Base-by-base conservation (phyloP, 768 basidiomycete genomes). In the Bullera alba region DNA sequence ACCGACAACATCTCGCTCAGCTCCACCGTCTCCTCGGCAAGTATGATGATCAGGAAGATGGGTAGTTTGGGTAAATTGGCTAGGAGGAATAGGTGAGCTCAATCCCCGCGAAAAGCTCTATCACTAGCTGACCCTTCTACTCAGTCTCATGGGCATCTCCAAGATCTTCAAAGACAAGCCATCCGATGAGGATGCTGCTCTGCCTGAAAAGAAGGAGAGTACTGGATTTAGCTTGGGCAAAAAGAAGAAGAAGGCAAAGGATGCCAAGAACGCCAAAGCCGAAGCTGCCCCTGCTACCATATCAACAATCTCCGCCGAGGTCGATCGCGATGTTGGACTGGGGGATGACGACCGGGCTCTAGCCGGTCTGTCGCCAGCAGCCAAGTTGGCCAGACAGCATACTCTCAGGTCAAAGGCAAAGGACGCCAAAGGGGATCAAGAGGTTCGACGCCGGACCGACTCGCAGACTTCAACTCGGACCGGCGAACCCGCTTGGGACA, bases 1-100 rank as follows among this genome's bases (percentile, higher is more conserved):
- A 92, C 88, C 36, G 91, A 93, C 73, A 95, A 93, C 72, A 93
- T 97, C 58, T 95, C 91, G 23, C 80, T 97, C 32, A 86, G 85
- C 17, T 91, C 87, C 6, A 95, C 93, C 38, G 92, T 95, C 61
- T 87, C 85, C 56, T 88, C 86, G 44, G 93, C 93, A 19, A 89
- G 86, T 37, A 85, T 96, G 70, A 93, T 97, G 81, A 92, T 95
- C 63, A 81, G 92, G 58, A 97, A 95, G 76, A 82, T 97, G 41
- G 76, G 92, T 2, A 83, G 83, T 32, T 83, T 95, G 74, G 87
- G 88, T 27, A 88, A 86, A 73, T 79, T 95, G 15, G 87, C 89
- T 7, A 76, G 90, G 44, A 78, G 90, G 37, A 93, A 92, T 68
- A 71, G 69, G 73, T 71, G 28, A 36, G 70, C 62, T 39, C n/a